Evolutionary conservation across 2,329 filamentous ascomycete species (phyloP).

Genomic region (Phyllosticta ampelicida): DNA sequence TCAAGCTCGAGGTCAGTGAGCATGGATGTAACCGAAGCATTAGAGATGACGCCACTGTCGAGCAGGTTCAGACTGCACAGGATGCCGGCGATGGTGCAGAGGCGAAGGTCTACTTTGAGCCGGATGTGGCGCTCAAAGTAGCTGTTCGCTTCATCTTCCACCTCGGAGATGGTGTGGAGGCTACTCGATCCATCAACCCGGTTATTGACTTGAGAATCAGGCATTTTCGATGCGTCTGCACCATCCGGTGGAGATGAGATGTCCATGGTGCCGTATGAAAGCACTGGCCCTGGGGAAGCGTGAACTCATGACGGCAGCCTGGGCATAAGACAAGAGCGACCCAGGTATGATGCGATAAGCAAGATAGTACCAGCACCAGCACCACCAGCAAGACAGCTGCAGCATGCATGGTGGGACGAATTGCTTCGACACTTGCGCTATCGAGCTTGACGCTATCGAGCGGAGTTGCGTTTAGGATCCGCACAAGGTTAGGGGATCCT

Average conservation of each 20-base stretch:
- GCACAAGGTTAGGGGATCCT: neutral
- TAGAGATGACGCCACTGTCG: slow-evolving; percentile 59
- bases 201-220: neutral
- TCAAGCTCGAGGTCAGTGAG: slow-evolving; percentile 51
- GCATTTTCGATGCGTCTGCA: neutral
- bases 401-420: neutral
- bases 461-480: neutral
- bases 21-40: slow-evolving; percentile 60
- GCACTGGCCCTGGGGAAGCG: neutral
- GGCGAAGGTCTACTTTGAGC: slow-evolving; percentile 53
- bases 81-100: slow-evolving; percentile 62
- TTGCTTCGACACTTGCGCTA: neutral
- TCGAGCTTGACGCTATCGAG: neutral
- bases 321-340: neutral
- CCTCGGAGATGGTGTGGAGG: neutral
- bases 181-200: neutral
- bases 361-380: neutral
- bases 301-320: neutral
- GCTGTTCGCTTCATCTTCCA: slow-evolving; percentile 4
- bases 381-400: neutral
- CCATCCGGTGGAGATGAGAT: neutral
- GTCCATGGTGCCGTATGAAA: slow-evolving; percentile 4
- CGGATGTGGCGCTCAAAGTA: slow-evolving; percentile 40
- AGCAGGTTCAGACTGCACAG: slow-evolving; percentile 59
- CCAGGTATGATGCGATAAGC: neutral